These are phyloP conservation scores for Oryza nivara DNA, from an alignment of 176 grass and related monocot genomes.

Conservation along the genomic window DNA sequence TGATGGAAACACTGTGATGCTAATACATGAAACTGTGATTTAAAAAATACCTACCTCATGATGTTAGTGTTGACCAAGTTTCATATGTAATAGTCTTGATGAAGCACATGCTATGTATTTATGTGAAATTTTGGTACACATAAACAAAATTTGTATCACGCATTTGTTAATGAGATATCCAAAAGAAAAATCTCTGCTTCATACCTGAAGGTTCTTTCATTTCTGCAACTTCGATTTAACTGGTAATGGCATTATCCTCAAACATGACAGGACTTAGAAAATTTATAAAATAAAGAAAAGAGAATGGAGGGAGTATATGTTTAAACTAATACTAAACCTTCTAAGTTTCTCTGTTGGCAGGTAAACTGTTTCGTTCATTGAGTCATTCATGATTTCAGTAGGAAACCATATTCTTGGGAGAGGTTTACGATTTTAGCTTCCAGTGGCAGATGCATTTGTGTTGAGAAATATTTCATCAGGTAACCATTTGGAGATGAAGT, in stretches of 20 bases:
- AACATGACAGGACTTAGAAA: background rate
- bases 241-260: background rate
- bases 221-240: background rate
- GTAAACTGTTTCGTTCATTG: background rate
- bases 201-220: background rate
- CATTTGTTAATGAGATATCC: constrained; percentile 22
- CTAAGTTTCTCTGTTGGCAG: background rate
- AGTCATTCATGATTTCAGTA: background rate
- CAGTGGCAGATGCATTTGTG: constrained; percentile 24
- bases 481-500: constrained; percentile 33
- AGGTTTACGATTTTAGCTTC: background rate
- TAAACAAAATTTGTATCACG: background rate
- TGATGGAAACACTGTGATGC: background rate
- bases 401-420: constrained; percentile 8
- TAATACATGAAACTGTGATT: background rate
- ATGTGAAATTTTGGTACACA: background rate
- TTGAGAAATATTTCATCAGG: constrained; percentile 16
- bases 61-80: background rate
- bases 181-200: constrained; percentile 10
- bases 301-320: background rate
- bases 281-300: constrained; percentile 1
- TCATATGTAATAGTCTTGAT: background rate
- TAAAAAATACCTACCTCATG: constrained; percentile 7
- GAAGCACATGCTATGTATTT: background rate
- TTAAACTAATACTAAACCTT: background rate